Evolutionary conservation across 2,329 filamentous ascomycete species (phyloP).

Genomic region (Exophiala xenobiotica): DNA sequence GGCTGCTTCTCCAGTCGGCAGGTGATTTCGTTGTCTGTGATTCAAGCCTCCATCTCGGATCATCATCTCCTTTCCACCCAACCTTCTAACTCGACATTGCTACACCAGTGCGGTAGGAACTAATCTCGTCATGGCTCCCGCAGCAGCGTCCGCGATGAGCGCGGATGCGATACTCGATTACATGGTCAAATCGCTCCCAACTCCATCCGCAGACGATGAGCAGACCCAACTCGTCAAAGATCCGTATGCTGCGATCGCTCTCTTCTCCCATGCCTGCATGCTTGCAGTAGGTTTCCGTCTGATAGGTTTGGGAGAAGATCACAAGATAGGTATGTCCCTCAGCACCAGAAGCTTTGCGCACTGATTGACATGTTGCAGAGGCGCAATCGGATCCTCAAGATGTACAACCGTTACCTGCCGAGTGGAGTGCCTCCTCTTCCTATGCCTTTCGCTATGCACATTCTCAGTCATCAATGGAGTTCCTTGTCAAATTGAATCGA

Average conservation of each 20-base stretch:
- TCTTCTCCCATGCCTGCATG: conserved; percentile 84
- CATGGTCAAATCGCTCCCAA: conserved; percentile 33
- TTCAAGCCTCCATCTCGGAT: not conserved
- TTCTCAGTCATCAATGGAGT: conserved; percentile 79
- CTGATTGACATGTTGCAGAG: conserved; percentile 43
- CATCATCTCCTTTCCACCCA: too few species aligned
- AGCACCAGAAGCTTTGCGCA: conserved; percentile 25
- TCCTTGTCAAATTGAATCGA: conserved; percentile 76
- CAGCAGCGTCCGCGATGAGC: conserved; percentile 19
- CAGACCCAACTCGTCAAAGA: conserved; percentile 36
- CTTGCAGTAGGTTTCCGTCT: conserved; percentile 75
- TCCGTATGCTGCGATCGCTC: conserved; percentile 75
- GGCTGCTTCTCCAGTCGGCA: not conserved
- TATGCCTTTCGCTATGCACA: conserved; percentile 87
- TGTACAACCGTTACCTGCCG: conserved; percentile 63
- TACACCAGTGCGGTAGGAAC: not conserved
- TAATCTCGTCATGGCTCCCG: conserved; percentile 24
- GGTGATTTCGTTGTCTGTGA: not conserved
- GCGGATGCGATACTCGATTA: conserved; percentile 29
- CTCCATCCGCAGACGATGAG: conserved; percentile 17
- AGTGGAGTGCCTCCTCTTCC: conserved; percentile 75
- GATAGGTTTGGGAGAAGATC: conserved; percentile 79
- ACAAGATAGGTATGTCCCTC: conserved; percentile 62
- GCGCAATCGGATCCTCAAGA: conserved; percentile 56
- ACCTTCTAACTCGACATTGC: not conserved